These are phyloP conservation scores for Neonectria faginata DNA, from an alignment of 2,329 filamentous ascomycete genomes.

Conservation along the genomic window DNA sequence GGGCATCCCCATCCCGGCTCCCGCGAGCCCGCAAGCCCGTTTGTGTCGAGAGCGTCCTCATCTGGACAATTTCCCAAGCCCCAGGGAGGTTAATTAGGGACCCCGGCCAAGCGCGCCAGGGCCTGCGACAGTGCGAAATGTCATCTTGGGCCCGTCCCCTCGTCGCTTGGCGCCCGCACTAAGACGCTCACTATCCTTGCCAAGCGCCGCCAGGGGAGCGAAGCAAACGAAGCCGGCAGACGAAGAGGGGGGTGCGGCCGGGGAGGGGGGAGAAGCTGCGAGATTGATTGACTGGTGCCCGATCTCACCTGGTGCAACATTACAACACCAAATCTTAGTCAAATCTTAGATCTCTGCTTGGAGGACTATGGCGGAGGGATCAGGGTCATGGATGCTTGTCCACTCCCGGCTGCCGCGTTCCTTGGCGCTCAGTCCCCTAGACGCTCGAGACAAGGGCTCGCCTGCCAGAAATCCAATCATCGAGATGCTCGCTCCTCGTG, in stretches of 20 bases:
- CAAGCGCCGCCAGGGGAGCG: neutral
- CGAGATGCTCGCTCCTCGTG: slow-evolving; percentile 28
- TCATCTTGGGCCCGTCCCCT: slow-evolving; percentile 8
- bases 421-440: neutral
- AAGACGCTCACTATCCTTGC: slow-evolving; percentile 7
- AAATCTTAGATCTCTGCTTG: slow-evolving; percentile 29
- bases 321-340: slow-evolving; percentile 28
- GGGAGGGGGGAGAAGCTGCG: slow-evolving; percentile 21
- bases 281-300: slow-evolving; percentile 45
- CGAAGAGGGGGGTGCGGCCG: slow-evolving; percentile 7
- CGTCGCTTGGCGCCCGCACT: slow-evolving; percentile 25
- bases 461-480: slow-evolving; percentile 35
- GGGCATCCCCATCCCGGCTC: slow-evolving; percentile 35
- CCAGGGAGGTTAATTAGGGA: slow-evolving; percentile 3
- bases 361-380: neutral
- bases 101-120: neutral
- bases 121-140: slow-evolving; percentile 16
- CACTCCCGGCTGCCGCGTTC: slow-evolving; percentile 5
- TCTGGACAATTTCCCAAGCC: slow-evolving; percentile 31
- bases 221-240: slow-evolving; percentile 7
- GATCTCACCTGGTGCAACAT: slow-evolving; percentile 40
- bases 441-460: neutral
- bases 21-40: slow-evolving; percentile 14
- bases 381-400: neutral
- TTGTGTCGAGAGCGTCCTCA: slow-evolving; percentile 4